Conservation (phyloP, 371 early-diverging fungal genomes). For the Basidiobolus meristosporus region DNA sequence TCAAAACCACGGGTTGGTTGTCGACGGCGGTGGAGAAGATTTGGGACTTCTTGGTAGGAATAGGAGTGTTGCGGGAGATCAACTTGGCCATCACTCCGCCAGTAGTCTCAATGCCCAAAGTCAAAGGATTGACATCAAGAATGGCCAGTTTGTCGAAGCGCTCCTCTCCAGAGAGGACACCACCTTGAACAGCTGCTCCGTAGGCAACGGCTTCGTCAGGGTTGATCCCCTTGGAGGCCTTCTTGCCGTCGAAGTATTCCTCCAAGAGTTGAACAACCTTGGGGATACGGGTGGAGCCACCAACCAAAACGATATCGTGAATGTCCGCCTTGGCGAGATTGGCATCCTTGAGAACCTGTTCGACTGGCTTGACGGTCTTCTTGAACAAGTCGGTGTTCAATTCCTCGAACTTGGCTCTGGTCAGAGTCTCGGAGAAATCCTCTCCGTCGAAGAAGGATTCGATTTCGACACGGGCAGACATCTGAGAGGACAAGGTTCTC, state of each 20-base stretch:
- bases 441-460: constrained; percentile 94
- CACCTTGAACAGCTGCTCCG: constrained; percentile 98
- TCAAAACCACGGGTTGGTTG: constrained; percentile 95
- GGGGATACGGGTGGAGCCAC: constrained; percentile 98
- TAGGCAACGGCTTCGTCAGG: constrained; percentile 99
- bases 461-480: constrained; percentile 78
- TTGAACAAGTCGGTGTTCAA: constrained; percentile 78
- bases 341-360: constrained; percentile 95
- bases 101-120: constrained; percentile 91
- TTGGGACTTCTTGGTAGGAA: constrained; percentile 95
- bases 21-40: constrained; percentile 95
- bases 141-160: constrained; percentile 17
- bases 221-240: constrained; percentile 90
- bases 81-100: constrained; percentile 95
- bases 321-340: constrained; percentile 70
- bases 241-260: constrained; percentile 78
- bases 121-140: constrained; percentile 62
- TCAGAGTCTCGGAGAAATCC: constrained; percentile 91
- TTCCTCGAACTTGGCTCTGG: constrained; percentile 90
- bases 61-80: constrained; percentile 92
- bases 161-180: constrained; percentile 75
- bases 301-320: constrained; percentile 96
- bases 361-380: constrained; percentile 92
- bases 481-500: constrained; percentile 71
- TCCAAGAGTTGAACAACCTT: constrained; percentile 90